Evolutionary conservation across 345 rosid species (phyloP), one percentile per base, ranked within the genome.

Genomic region (Ailanthus altissimus): DNA sequence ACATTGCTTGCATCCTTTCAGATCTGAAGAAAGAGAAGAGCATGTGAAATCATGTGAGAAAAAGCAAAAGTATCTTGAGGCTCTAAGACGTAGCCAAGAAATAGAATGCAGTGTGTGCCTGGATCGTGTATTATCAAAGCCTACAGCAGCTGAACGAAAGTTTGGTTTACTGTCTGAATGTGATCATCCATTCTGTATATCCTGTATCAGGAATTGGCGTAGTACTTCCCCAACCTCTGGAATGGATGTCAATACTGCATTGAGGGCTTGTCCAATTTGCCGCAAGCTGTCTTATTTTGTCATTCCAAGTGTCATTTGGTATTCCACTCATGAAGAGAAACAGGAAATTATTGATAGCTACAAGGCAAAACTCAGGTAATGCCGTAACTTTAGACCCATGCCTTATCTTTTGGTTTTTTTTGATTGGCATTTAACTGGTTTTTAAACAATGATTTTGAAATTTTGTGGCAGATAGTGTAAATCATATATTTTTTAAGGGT

Each of bases 241-340:
- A 57, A 88, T 93, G 95, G 98, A 96, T 83, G 91, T 90, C 43
- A 92, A 91, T 78, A 85, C 88, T 79, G 83, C 94, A 47, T 80
- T 91, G 85, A 91, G 98, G 87, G 85, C 97, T 5, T 96, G 99
- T 78, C 98, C 98, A 25, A 90, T 92, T 47, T 94, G 99, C 78
- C 98, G 97, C 74, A 96, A 96, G 83, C 81, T 91, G 42, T 96
- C 99, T 13, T 96, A 96, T 85, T 96, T 93, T 61, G 97, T 96
- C 80, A 89, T 93, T 80, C 99, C 99, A 1, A 96, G 97, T 84
- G 94, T 87, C 79, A 89, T 96, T 66, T 96, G 99, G 99, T 92
- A 89, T 81, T 89, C 89, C 56, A 73, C 92, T 53, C 89, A 87
- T 58, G 97, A 92, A 58, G 97, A 93, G 81, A 96, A 96, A 66